A percentile compares a stretch with the other conserved stretches of the same genome.
phyloP scores from a whole-genome alignment of 805 yeast genomes.

The Hermanozyma aechmeae region DNA sequence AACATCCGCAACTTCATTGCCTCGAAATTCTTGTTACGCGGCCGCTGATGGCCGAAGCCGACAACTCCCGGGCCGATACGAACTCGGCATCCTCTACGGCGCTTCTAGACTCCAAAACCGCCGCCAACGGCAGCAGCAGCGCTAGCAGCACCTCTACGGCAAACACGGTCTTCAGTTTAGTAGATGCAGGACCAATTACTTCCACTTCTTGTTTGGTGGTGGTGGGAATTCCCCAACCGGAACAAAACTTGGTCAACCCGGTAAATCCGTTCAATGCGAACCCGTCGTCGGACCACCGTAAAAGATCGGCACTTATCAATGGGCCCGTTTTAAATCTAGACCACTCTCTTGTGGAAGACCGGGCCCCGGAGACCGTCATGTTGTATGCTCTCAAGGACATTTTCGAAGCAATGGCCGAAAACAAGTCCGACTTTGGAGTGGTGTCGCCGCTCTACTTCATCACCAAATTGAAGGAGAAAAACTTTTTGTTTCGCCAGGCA shows the following conservation, averaged over 20 bases:
- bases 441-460: constrained; percentile 75
- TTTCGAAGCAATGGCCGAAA: constrained; percentile 76
- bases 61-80: constrained; percentile 13
- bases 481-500: constrained; percentile 74
- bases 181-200: constrained; percentile 16
- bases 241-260: constrained; percentile 21
- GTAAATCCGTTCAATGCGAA: constrained; percentile 30
- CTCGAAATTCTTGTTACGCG: constrained; percentile 27
- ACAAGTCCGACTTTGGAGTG: constrained; percentile 62
- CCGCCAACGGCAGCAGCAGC: constrained; percentile 8
- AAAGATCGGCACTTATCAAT: constrained; percentile 62
- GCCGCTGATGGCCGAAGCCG: constrained; percentile 14
- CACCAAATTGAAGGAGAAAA: constrained; percentile 68
- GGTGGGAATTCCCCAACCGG: constrained; percentile 34
- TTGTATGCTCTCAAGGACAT: constrained; percentile 70
- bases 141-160: constrained; percentile 3
- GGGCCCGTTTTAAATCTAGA: constrained; percentile 87
- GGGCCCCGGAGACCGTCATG: constrained; percentile 16
- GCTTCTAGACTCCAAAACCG: constrained; percentile 10
- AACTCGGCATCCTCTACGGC: constrained; percentile 27
- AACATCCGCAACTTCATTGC: constrained; percentile 20
- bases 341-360: constrained; percentile 29
- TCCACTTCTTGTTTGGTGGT: constrained; percentile 23
- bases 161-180: too few relatives aligned
- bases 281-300: constrained; percentile 60